Conservation (phyloP, 768 basidiomycete species). For the Rhodotorula sphaerocarpa region DNA sequence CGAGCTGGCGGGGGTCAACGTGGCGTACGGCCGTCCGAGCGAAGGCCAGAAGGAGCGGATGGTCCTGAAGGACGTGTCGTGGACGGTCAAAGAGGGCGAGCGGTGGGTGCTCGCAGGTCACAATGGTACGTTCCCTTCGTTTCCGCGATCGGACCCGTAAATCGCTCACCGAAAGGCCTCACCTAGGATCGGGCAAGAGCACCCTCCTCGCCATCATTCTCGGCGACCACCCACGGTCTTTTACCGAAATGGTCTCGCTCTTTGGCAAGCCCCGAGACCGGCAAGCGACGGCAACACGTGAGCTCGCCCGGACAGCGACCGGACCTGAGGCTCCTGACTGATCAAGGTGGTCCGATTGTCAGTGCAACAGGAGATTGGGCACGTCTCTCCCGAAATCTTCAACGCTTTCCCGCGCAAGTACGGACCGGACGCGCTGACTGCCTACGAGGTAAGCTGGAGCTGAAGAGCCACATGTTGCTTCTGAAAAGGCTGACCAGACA, state of each 20-base stretch:
- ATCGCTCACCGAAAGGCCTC: background rate
- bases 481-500: background rate
- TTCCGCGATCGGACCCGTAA: too few relatives aligned
- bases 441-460: constrained; percentile 53
- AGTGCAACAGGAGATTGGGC: constrained; percentile 62
- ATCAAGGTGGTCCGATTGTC: too few relatives aligned
- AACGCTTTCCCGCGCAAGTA: constrained; percentile 65
- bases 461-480: too few relatives aligned
- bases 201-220: constrained; percentile 82
- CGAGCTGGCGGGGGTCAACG: constrained; percentile 55
- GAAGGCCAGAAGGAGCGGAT: constrained; percentile 44
- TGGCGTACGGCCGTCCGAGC: constrained; percentile 51
- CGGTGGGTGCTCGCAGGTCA: constrained; percentile 83
- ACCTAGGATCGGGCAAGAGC: constrained; percentile 81
- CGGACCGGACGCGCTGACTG: constrained; percentile 25
- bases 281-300: constrained; percentile 55
- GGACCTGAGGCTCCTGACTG: too few relatives aligned
- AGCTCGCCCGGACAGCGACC: too few relatives aligned
- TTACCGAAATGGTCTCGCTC: constrained; percentile 60
- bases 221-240: constrained; percentile 93
- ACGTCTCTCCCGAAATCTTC: constrained; percentile 79
- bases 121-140: constrained; percentile 55
- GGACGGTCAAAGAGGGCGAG: constrained; percentile 73
- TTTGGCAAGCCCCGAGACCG: constrained; percentile 57
- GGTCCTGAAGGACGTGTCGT: constrained; percentile 60